Conservation (phyloP, 2,329 filamentous ascomycete species). For the Beauveria australis region DNA sequence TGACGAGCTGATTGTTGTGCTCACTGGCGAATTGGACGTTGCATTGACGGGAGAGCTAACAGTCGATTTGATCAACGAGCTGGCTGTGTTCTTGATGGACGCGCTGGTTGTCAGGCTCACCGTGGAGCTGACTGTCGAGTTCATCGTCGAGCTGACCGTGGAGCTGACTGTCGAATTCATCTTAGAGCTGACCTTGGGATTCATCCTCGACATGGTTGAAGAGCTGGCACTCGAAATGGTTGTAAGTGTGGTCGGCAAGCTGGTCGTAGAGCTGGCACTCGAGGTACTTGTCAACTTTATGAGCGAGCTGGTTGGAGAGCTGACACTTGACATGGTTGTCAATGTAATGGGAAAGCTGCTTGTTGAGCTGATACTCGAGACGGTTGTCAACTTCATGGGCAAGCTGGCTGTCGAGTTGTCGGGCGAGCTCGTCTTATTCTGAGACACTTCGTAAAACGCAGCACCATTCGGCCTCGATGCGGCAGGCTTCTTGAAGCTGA, state of each 20-base stretch:
- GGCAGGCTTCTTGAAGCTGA: not conserved
- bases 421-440: not conserved
- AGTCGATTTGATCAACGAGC: too few species aligned
- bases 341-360: too few species aligned
- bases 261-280: not conserved
- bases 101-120: too few species aligned
- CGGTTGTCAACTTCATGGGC: too few species aligned
- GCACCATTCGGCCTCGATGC: not conserved
- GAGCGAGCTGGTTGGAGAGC: not conserved
- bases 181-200: too few species aligned
- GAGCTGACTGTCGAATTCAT: not conserved
- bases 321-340: not conserved
- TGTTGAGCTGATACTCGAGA: too few species aligned
- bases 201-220: not conserved
- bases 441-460: not conserved
- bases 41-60: not conserved
- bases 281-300: not conserved
- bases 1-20: not conserved
- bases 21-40: not conserved
- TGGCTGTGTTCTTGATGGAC: too few species aligned
- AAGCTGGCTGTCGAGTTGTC: not conserved
- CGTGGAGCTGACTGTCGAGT: not conserved
- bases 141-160: not conserved
- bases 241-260: not conserved
- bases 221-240: not conserved